phyloP scores from a whole-genome alignment of 2,329 filamentous ascomycete genomes.

The Tolypocladium cylindrosporum region DNA sequence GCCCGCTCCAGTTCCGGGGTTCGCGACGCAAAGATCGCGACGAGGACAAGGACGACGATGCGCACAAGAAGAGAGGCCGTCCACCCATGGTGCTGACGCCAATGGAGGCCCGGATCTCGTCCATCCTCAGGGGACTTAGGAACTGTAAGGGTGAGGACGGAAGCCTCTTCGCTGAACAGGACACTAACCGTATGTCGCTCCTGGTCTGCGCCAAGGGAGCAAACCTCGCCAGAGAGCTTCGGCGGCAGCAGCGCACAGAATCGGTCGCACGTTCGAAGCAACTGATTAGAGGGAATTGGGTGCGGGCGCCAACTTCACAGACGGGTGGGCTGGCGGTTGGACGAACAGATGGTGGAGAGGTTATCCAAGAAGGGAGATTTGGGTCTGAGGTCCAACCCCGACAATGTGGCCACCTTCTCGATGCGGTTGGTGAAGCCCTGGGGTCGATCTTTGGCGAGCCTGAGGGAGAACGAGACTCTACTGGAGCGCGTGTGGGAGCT shows the following conservation, averaged over 20 bases:
- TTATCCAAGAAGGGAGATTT: slow-evolving; percentile 66
- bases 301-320: too few relatives aligned
- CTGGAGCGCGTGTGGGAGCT: slow-evolving; percentile 37
- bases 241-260: slow-evolving; percentile 79
- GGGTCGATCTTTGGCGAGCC: too few relatives aligned
- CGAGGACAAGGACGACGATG: slow-evolving; percentile 41
- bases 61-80: slow-evolving; percentile 69
- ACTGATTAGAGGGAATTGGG: too few relatives aligned
- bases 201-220: slow-evolving; percentile 76
- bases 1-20: slow-evolving; percentile 12
- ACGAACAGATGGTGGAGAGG: slow-evolving; percentile 65
- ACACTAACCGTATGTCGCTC: slow-evolving; percentile 88
- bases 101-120: slow-evolving; percentile 82
- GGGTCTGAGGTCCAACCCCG: slow-evolving; percentile 61
- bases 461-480: slow-evolving; percentile 31
- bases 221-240: slow-evolving; percentile 76
- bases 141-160: slow-evolving; percentile 68
- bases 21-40: slow-evolving; percentile 24
- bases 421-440: too few relatives aligned
- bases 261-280: too few relatives aligned
- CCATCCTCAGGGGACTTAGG: slow-evolving; percentile 76
- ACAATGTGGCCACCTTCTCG: too few relatives aligned
- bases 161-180: slow-evolving; percentile 78
- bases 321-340: too few relatives aligned
- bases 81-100: slow-evolving; percentile 89